phyloP scores from a whole-genome alignment of 2,329 filamentous ascomycete genomes.

The Diplodia scrobiculata region DNA sequence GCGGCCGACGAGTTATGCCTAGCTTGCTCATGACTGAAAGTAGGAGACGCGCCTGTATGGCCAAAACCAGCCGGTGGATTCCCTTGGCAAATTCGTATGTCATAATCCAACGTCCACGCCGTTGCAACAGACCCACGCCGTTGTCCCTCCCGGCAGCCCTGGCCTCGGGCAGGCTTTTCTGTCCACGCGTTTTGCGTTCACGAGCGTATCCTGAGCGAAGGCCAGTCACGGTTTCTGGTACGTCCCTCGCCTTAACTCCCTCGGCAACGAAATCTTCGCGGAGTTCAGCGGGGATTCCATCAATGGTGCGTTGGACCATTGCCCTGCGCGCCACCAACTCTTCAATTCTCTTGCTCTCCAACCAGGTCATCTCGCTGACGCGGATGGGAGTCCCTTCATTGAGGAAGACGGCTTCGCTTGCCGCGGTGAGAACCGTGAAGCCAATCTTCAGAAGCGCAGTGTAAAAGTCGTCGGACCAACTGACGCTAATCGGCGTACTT shows the following conservation, averaged over 20 bases:
- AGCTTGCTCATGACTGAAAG: slow-evolving; percentile 59
- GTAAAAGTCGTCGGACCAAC: slow-evolving; percentile 92
- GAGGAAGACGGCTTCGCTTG: slow-evolving; percentile 91
- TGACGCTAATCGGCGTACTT: slow-evolving; percentile 67
- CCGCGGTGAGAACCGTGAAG: slow-evolving; percentile 85
- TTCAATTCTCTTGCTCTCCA: slow-evolving; percentile 80
- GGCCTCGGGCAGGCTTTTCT: slow-evolving; percentile 47
- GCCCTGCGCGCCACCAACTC: slow-evolving; percentile 65
- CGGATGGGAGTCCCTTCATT: slow-evolving; percentile 82
- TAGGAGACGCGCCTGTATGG: slow-evolving; percentile 59
- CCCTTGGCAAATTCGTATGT: slow-evolving; percentile 74
- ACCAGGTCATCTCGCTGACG: slow-evolving; percentile 78
- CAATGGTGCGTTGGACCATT: slow-evolving; percentile 43
- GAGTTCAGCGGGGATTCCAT: slow-evolving; percentile 48
- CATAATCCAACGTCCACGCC: slow-evolving; percentile 76
- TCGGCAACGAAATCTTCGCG: slow-evolving; percentile 46
- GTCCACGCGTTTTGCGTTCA: slow-evolving; percentile 64
- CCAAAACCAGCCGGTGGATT: slow-evolving; percentile 67
- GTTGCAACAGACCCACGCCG: slow-evolving; percentile 77
- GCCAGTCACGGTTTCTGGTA: slow-evolving; percentile 40
- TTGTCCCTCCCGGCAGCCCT: slow-evolving; percentile 47
- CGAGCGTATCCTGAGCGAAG: slow-evolving; percentile 61
- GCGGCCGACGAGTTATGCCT: slow-evolving; percentile 64
- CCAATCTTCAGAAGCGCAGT: slow-evolving; percentile 83
- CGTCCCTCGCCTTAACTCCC: slow-evolving; percentile 40